These are phyloP conservation scores for Tulasnella calospora DNA, from an alignment of 768 basidiomycete species.

Conservation along the genomic window DNA sequence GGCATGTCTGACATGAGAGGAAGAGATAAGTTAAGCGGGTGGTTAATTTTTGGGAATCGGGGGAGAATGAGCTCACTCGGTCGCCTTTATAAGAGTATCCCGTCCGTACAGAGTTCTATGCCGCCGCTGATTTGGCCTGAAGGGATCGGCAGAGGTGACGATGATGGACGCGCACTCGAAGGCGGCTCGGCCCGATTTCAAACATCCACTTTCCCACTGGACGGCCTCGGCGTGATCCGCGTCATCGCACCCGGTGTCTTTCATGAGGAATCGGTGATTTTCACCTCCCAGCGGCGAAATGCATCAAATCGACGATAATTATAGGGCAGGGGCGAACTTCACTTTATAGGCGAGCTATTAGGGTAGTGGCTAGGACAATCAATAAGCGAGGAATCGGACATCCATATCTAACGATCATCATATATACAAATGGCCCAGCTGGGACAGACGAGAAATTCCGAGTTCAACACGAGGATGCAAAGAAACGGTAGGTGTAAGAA, in stretches of 20 bases:
- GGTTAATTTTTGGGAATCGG: neutral
- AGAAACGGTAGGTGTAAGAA: neutral
- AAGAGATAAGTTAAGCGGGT: neutral
- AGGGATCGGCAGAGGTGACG: neutral
- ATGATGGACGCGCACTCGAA: slow-evolving; percentile 7
- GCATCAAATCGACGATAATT: neutral
- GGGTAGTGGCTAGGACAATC: neutral
- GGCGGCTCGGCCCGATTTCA: slow-evolving; percentile 2
- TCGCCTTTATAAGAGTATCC: neutral
- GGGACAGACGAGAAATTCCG: slow-evolving; percentile 2
- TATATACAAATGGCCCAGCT: neutral
- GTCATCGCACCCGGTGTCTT: neutral
- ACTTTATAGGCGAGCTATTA: neutral
- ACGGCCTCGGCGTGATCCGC: neutral
- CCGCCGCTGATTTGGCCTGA: neutral
- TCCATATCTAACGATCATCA: neutral
- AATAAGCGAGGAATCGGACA: neutral
- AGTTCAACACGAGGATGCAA: neutral
- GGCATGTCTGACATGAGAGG: slow-evolving; percentile 21
- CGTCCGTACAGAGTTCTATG: neutral
- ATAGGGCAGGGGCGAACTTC: neutral
- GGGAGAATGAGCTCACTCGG: neutral
- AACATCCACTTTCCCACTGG: slow-evolving; percentile 11
- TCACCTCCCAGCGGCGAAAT: neutral
- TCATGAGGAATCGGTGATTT: neutral